Base-by-base conservation (phyloP, 1,284 basidiomycete genomes). In the Apiotrichum laibachii region DNA sequence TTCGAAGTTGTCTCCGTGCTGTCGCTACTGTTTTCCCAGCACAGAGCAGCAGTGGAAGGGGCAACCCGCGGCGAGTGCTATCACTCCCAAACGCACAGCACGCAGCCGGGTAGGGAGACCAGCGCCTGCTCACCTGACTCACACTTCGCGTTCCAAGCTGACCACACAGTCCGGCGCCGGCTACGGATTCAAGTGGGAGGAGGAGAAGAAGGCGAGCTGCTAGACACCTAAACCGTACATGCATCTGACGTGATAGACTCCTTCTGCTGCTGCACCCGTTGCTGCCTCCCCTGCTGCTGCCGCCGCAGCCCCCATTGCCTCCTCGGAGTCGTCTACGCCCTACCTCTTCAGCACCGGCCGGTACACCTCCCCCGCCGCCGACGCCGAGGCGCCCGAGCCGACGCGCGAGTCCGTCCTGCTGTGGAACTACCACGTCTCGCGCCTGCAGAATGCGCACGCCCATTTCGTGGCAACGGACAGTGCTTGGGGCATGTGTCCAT, bases 301-400 rank as follows among this genome's bases (percentile, higher is more conserved):
- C 5, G 31, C 47, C 5, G 31, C 47, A 12, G 9, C 48, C 15
- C 10, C n/a, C 4, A 8, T 11, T 13, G n/a, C 34, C 9, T 10
- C 19, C 55, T 31, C 37, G 35, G 19, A 50, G 26, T 31, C 26
- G 4, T 31, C 26, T 31, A 31, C 40, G 10, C 60, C 63, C 6
- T 40, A 68, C 1, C 57, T 76, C 19, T 76, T 77, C 62, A 71
- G 72, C 16, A 77, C 75, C 4, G 56, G 67, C 26, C 67, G 75
- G 7, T 76, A 66, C 60, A 72, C 70, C 3, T 64, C 40, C 10
- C 22, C 39, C 5, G n/a, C 66, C n/a, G 47, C 66, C 18, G 37
- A 42, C 13, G 8, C 45, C 8, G 5, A 44, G 9, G 42, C 35
- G 18, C 34, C 10, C 26, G 51, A 13, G 31, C 21, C 67, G 40